Conservation (phyloP, 2,329 filamentous ascomycete genomes). For the Stemphylium vesicarium region DNA sequence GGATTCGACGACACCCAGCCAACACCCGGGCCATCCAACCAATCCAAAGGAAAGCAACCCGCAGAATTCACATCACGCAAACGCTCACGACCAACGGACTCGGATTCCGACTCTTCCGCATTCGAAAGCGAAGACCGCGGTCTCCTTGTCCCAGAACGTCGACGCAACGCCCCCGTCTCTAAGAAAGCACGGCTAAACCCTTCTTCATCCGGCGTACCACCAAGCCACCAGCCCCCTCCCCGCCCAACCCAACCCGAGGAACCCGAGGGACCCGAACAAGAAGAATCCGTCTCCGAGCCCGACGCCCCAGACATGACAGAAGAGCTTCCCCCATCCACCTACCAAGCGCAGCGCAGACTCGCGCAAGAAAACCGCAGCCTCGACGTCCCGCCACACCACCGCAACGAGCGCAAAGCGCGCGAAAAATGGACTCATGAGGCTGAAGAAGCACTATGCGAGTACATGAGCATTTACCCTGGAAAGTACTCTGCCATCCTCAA, state of each 20-base stretch:
- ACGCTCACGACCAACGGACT: constrained; percentile 33
- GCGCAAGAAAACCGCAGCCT: constrained; percentile 23
- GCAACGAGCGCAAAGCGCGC: constrained; percentile 24
- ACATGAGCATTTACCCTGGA: constrained; percentile 56
- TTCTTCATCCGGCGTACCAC: constrained; percentile 28
- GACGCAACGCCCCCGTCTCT: constrained; percentile 42
- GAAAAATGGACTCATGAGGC: constrained; percentile 39
- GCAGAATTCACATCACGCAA: constrained; percentile 33
- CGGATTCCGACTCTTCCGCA: constrained; percentile 49
- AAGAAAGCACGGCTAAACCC: constrained; percentile 37
- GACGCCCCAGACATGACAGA: constrained; percentile 38
- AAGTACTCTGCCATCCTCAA: constrained; percentile 56
- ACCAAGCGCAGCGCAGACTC: constrained; percentile 22
- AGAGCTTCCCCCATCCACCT: constrained; percentile 25
- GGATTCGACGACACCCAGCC: constrained; percentile 40
- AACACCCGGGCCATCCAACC: constrained; percentile 32
- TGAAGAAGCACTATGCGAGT: constrained; percentile 53
- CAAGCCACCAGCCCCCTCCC: constrained; percentile 38
- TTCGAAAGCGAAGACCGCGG: constrained; percentile 52
- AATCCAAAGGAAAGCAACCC: constrained; percentile 37
- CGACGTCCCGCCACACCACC: neutral
- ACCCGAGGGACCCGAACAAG: constrained; percentile 11
- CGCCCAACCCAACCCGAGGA: neutral
- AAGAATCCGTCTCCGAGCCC: constrained; percentile 31
- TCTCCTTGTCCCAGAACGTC: constrained; percentile 42